A percentile compares a stretch with the other conserved stretches of the same genome.
Evolutionary conservation across 2,329 filamentous ascomycete genomes (phyloP).

Genomic region (Scedosporium minutisporum): DNA sequence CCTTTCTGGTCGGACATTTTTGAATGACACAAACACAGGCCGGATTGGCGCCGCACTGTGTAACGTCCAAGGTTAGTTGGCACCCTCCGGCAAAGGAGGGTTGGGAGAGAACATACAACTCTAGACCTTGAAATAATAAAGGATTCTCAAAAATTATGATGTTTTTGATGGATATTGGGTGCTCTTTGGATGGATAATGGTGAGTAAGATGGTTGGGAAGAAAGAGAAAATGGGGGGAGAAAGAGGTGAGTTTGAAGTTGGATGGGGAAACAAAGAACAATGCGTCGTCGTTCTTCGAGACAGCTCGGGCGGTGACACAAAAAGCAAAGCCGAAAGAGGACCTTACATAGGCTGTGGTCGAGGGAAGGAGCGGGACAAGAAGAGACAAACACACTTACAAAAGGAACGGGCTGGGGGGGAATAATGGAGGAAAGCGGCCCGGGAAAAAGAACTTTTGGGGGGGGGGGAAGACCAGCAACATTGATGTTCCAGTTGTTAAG

Average conservation of each 20-base stretch:
- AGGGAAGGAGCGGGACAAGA: not conserved
- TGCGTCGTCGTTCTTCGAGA: slow-evolving; percentile 1
- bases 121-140: not conserved
- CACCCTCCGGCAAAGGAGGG: not conserved
- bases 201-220: not conserved
- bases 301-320: not conserved
- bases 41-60: slow-evolving; percentile 5
- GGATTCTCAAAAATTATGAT: not conserved
- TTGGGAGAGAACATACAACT: not conserved
- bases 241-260: slow-evolving; percentile 10
- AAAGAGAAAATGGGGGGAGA: slow-evolving; percentile 9
- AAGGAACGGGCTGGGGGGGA: not conserved
- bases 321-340: slow-evolving; percentile 5
- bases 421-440: not conserved
- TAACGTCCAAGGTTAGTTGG: not conserved
- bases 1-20: not conserved
- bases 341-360: slow-evolving; percentile 5
- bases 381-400: not conserved
- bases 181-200: not conserved
- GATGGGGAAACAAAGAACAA: slow-evolving; percentile 4
- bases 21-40: not conserved
- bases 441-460: not conserved
- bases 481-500: not conserved
- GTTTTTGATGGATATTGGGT: not conserved
- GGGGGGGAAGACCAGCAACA: not conserved